phyloP scores from a whole-genome alignment of 2,329 filamentous ascomycete genomes.

The Curvularia hawaiiensis region DNA sequence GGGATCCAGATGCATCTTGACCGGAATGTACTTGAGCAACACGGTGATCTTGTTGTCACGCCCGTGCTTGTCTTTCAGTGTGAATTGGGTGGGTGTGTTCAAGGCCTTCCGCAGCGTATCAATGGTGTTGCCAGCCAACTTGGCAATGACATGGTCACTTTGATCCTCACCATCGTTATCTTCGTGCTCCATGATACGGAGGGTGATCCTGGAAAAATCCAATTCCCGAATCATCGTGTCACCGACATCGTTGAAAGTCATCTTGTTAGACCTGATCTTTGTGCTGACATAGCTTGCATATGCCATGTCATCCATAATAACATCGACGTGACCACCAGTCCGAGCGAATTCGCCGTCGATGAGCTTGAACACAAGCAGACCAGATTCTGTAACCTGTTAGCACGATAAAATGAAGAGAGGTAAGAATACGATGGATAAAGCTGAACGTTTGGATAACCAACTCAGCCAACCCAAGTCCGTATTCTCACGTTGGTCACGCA shows the following conservation, averaged over 20 bases:
- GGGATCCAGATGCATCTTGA: conserved; percentile 91
- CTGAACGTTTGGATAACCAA: conserved; percentile 33
- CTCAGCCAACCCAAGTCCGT: conserved; percentile 30
- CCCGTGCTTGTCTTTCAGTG: conserved; percentile 78
- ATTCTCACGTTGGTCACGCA: conserved; percentile 20
- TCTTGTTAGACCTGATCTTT: conserved; percentile 69
- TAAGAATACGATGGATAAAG: conserved; percentile 26
- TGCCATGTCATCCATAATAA: conserved; percentile 92
- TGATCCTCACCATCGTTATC: conserved; percentile 72
- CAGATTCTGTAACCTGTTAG: conserved; percentile 69
- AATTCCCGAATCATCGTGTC: conserved; percentile 96
- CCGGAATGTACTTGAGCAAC: conserved; percentile 91
- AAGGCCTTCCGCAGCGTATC: conserved; percentile 87
- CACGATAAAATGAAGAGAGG: not conserved
- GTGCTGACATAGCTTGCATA: conserved; percentile 88
- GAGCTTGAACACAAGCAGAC: conserved; percentile 91
- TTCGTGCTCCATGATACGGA: conserved; percentile 81
- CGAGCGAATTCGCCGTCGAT: conserved; percentile 85
- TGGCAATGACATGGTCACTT: conserved; percentile 78
- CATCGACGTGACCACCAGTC: conserved; percentile 77
- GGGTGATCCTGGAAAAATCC: conserved; percentile 92
- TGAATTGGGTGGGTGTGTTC: conserved; percentile 86
- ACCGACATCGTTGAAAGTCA: conserved; percentile 85
- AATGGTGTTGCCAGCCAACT: conserved; percentile 81
- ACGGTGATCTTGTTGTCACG: conserved; percentile 81